phyloP scores from a whole-genome alignment of 2,329 filamentous ascomycete genomes.

The Periglandula ipomoeae region DNA sequence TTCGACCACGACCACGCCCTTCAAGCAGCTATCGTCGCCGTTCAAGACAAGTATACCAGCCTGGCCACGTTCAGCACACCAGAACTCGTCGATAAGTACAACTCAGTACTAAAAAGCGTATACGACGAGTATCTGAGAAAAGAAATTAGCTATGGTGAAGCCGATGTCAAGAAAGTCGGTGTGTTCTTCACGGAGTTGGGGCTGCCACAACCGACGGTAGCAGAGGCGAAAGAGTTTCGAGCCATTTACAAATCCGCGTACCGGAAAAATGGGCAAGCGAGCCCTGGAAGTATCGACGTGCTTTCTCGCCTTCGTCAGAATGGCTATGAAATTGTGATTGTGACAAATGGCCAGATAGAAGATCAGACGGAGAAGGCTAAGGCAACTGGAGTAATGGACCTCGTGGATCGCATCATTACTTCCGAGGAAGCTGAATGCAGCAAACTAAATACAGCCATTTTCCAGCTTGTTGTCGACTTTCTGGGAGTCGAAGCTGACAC shows the following conservation, averaged over 20 bases:
- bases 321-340: background rate
- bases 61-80: too few species aligned
- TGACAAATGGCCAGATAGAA: background rate
- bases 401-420: background rate
- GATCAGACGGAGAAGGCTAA: background rate
- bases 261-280: background rate
- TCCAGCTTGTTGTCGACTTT: background rate
- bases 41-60: background rate
- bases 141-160: background rate
- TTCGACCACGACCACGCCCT: background rate
- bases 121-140: too few species aligned
- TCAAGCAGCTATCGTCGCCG: background rate
- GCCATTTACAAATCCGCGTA: background rate
- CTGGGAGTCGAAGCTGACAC: background rate
- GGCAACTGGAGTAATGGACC: background rate
- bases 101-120: too few species aligned
- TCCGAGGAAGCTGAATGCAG: background rate
- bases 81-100: too few species aligned
- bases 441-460: background rate
- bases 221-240: background rate
- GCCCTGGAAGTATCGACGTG: background rate
- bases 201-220: background rate
- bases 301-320: conserved; percentile 7
- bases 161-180: background rate
- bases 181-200: background rate